Percentiles rank a stretch among this genome's conserved stretches.
Conservation (phyloP, 768 basidiomycete species). For the Mycena floridula region DNA sequence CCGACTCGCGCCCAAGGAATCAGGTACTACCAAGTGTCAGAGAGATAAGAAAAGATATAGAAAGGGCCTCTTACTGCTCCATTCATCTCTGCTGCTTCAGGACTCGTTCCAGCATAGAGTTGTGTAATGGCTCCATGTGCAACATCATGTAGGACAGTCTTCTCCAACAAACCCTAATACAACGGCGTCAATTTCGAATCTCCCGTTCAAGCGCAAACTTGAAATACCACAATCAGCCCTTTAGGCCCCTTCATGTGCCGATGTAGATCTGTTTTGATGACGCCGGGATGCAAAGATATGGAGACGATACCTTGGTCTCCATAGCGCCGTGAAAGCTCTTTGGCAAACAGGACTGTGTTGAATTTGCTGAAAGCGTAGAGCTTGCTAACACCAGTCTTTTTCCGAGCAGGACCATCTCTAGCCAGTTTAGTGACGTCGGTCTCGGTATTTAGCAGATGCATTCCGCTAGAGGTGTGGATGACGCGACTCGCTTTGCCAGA, state of each 20-base stretch:
- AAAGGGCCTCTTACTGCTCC: constrained; percentile 20
- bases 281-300: constrained; percentile 35
- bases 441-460: constrained; percentile 1
- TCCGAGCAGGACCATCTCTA: constrained; percentile 17
- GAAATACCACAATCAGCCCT: too few species aligned
- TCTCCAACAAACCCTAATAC: too few species aligned
- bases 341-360: constrained; percentile 33
- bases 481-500: constrained; percentile 34
- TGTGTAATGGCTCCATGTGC: constrained; percentile 32
- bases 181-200: too few species aligned
- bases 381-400: constrained; percentile 1
- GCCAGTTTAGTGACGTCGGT: constrained; percentile 14
- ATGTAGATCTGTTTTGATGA: not conserved
- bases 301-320: constrained; percentile 38
- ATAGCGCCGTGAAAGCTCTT: constrained; percentile 36
- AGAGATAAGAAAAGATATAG: not conserved
- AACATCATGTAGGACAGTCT: too few species aligned
- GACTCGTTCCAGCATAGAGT: constrained; percentile 29
- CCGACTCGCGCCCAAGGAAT: constrained; percentile 42
- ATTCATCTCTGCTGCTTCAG: constrained; percentile 22
- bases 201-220: too few species aligned
- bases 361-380: constrained; percentile 18
- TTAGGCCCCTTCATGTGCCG: constrained; percentile 1
- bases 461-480: constrained; percentile 21
- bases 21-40: constrained; percentile 27